Base-by-base conservation (phyloP, 2,329 filamentous ascomycete genomes). In the Dothidotthia symphoricarpi region DNA sequence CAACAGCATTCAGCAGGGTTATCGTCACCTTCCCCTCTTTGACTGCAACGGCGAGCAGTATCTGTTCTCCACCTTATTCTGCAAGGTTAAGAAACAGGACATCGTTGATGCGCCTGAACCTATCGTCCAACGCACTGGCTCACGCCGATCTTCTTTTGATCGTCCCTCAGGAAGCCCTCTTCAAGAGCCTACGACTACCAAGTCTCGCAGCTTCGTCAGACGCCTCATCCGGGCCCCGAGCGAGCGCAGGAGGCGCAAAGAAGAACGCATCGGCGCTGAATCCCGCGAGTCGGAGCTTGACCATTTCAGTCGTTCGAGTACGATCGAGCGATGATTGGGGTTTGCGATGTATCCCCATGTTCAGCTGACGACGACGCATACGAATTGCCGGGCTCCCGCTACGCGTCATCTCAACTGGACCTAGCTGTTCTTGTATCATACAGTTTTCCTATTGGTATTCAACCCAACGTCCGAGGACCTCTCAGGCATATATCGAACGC, bases 51-150 rank as follows among this genome's bases (percentile, higher is more conserved):
- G 90, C 44, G 90, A 96, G 55, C 88, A 90, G 55, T 97, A 94
- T 64, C 77, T 96, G 28, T 96, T 96, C 69, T 95, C 93, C 2
- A 94, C 89, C 9, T 75, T 98, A 12, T 95, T 97, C 67, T 95
- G 90, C 72, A 84, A 83, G 58, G 86, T 97, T 69, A 82, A 82
- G 52, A 85, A 81, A 49, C 72, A 78, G 43, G 71, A 75, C 5
- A 67, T 72, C 15, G 54, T 75, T 16, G 64, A 73, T 24, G 67
- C 74, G 11, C 53, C 56, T 16, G 55, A 63, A 37, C 41, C 50
- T 33, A 39, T 47, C 6, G 30, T 49, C 11, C 45, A 51, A 19
- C 46, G 45, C 26, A 44, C 39, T 28, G 42, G 51, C 24, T 62
- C 57, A 16, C 53, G 52, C 26, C 51, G 49, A 15, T 53, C 58